Evolutionary conservation across 306 rosid genomes (phyloP).

Genomic region (Carpinus viminea): DNA sequence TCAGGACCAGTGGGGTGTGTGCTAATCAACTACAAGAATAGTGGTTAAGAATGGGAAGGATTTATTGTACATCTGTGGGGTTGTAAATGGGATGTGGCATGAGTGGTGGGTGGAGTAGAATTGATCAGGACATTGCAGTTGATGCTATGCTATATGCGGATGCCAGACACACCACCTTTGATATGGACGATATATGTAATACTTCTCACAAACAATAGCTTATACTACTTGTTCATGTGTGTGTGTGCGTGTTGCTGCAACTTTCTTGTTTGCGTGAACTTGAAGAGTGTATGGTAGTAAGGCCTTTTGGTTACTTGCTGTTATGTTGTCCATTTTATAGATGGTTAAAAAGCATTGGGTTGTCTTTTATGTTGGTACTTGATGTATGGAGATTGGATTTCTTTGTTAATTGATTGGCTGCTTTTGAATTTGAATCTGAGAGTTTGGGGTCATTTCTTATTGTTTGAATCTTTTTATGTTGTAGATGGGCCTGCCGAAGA

Average conservation of each 20-base stretch:
- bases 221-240: slow-evolving; percentile 4
- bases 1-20: slow-evolving; percentile 41
- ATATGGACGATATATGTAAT: slow-evolving; percentile 86
- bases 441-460: neutral
- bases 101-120: slow-evolving; percentile 83
- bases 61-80: slow-evolving; percentile 65
- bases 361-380: neutral
- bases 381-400: slow-evolving; percentile 7
- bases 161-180: slow-evolving; percentile 72
- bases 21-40: slow-evolving; percentile 41
- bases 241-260: too few relatives aligned
- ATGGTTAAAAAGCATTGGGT: neutral
- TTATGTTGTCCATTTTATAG: neutral
- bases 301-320: too few relatives aligned
- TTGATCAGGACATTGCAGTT: slow-evolving; percentile 63
- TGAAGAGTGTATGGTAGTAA: too few relatives aligned
- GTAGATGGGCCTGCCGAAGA: slow-evolving; percentile 98
- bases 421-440: neutral
- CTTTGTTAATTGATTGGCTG: neutral
- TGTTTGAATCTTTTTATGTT: slow-evolving; percentile 17
- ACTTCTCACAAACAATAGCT: neutral
- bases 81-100: slow-evolving; percentile 94
- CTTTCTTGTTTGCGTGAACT: too few relatives aligned
- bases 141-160: slow-evolving; percentile 82
- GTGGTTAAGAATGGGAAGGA: slow-evolving; percentile 62